Evolutionary conservation across 1,284 basidiomycete genomes (phyloP).

Genomic region (Phlebopus sp.): DNA sequence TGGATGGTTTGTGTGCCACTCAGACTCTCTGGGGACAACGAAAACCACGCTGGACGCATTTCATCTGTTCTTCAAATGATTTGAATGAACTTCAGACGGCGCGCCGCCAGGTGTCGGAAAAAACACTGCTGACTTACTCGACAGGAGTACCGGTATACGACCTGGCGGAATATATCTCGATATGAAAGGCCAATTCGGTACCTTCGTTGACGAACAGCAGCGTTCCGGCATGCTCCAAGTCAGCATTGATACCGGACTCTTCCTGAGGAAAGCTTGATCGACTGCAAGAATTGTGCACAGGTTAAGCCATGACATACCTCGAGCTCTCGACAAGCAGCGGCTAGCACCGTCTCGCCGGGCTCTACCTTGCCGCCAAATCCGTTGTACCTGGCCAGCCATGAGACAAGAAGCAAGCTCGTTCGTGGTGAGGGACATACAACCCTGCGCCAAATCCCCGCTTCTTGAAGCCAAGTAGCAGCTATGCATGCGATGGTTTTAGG

Average conservation of each 20-base stretch:
- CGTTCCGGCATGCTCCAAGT: conserved; percentile 55
- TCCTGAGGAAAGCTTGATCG: conserved; percentile 46
- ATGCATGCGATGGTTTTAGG: neutral
- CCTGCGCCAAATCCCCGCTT: conserved; percentile 46
- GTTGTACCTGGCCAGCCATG: conserved; percentile 39
- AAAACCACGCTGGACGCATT: conserved; percentile 41
- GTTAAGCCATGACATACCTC: conserved; percentile 22
- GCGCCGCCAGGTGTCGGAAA: neutral
- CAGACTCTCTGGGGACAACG: conserved; percentile 24
- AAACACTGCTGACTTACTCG: conserved; percentile 47
- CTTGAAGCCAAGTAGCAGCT: conserved; percentile 48
- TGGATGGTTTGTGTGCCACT: conserved; percentile 2
- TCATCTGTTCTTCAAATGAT: conserved; percentile 35
- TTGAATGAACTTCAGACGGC: neutral
- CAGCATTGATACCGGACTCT: conserved; percentile 69
- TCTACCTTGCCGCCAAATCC: conserved; percentile 53
- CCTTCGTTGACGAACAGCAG: conserved; percentile 57
- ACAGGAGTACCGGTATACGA: conserved; percentile 49
- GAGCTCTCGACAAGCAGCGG: conserved; percentile 45
- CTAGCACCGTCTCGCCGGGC: conserved; percentile 36
- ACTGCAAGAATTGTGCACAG: neutral
- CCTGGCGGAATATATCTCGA: conserved; percentile 63
- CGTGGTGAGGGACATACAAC: conserved; percentile 33
- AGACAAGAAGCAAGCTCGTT: neutral
- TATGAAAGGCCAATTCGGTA: conserved; percentile 57